Base-by-base conservation (phyloP, 176 grass and related monocot genomes). In the Aegilops tauschii region DNA sequence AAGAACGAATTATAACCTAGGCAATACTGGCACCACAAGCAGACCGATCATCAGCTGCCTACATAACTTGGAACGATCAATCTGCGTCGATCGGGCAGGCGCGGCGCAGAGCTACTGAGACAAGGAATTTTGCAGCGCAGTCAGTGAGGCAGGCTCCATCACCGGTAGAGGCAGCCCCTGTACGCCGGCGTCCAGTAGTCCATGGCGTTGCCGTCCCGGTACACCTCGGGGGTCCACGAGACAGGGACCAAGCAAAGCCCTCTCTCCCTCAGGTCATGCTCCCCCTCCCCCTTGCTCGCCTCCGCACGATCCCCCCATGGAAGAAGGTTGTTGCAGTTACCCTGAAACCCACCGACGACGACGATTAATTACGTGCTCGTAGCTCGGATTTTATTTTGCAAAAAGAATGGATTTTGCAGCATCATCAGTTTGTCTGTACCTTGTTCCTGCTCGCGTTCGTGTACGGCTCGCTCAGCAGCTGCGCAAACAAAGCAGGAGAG, bases 381-480 rank as follows among this genome's bases (percentile, higher is more conserved):
- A 35, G 25, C 16, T 49, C 42, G 4, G 49, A 23, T 36, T n/a
- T 39, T 36, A 54, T 61, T 39, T 16, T 13, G 23, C 49, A 68
- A 50, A 76, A 76, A 36, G 3, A 59, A 71, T 4, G 59, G 37
- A 37, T 75, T 47, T 67, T 32, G 28, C n/a, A 65, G 30, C 56
- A 59, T 6, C 1, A 31, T 6, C 1, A 31, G 13, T 61, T 69
- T 13, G 23, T 65, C 0, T 10, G 31, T 93, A 98, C 93, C 93
- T 95, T 92, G 81, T 68, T 86, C 58, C 73, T 84, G 85, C 78
- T 83, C 59, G 92, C 82, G 64, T 91, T 94, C 75, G 93, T 94
- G 86, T 93, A 98, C 47, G 96, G 92, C 52, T 98, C 94, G 89
- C 96, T 96, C 9, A 98, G 87, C 76, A 98, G 47, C 96, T 98